Evolutionary conservation across 1,284 basidiomycete genomes (phyloP), one percentile per base, ranked within the genome.

Genomic region (Kalmanozyma brasiliensis): DNA sequence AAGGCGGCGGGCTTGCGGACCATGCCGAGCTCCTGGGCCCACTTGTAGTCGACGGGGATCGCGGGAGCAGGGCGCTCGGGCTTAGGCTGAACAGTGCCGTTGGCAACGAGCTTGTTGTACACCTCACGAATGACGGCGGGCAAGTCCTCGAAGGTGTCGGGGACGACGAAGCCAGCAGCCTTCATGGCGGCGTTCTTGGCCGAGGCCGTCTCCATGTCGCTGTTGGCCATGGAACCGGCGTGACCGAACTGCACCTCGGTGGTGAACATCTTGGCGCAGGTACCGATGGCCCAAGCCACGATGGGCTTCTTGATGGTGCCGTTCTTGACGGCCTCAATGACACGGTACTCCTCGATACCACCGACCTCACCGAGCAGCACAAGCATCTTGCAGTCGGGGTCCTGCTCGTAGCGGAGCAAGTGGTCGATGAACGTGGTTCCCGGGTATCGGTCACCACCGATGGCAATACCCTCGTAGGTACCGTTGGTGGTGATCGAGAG

Each of bases 21-120:
- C 83, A 98, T 90, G 60, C 95, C 95, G 59, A 98, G 90, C 86
- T 98, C 95, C 86, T 86, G 84, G 40, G 95, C 95, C 95, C 95
- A 98, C 87, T 98, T 96, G 90, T 98, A 98, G 86, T 98, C 95
- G 92, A 98, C 95, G 24, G 95, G 95, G 83, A 98, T 98, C 71
- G 92, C 89, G 20, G 95, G 95, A 29, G 94, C 93, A 36, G 94
- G 91, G 58, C 89, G 86, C 86, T 98, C 95, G 47, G 85, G 76
- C 85, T 89, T 86, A 73, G 89, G 90, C 44, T 85, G 84, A 83
- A 98, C 89, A 41, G 85, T 80, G 49, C 94, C 93, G 42, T 83
- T 83, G 69, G 84, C 81, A 55, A 98, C 91, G 69, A 98, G 90
- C 65, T 85, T 85, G 75, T 94, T 88, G 86, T 97, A 98, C 19